Evolutionary conservation across 1,284 basidiomycete species (phyloP).

Genomic region (Caloboletus inedulis): DNA sequence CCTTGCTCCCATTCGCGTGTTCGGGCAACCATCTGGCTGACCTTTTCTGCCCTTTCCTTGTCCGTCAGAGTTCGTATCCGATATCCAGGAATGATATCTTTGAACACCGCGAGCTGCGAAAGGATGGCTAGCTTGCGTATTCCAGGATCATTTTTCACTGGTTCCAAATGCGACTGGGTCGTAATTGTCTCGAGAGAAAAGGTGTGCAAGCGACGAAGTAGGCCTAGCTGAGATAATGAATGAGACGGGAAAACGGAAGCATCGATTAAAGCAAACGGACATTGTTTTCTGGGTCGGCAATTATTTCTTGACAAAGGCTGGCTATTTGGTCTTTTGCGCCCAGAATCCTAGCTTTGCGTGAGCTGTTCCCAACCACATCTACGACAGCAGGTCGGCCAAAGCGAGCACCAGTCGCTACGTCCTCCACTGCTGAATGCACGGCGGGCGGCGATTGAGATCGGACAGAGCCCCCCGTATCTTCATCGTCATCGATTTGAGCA

Average conservation of each 20-base stretch:
- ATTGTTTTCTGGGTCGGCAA: slow-evolving; percentile 82
- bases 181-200: slow-evolving; percentile 76
- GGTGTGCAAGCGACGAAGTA: slow-evolving; percentile 81
- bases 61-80: slow-evolving; percentile 88
- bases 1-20: slow-evolving; percentile 97
- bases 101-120: slow-evolving; percentile 92
- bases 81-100: slow-evolving; percentile 92
- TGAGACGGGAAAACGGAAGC: slow-evolving; percentile 18
- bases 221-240: slow-evolving; percentile 59
- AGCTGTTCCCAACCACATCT: slow-evolving; percentile 68
- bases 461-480: slow-evolving; percentile 33
- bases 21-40: slow-evolving; percentile 88
- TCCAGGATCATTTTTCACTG: slow-evolving; percentile 73
- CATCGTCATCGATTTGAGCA: slow-evolving; percentile 40
- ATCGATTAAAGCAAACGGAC: slow-evolving; percentile 42
- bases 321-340: slow-evolving; percentile 90
- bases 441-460: slow-evolving; percentile 26
- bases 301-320: slow-evolving; percentile 82
- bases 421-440: slow-evolving; percentile 44
- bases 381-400: slow-evolving; percentile 80
- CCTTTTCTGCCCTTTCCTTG: slow-evolving; percentile 88
- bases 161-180: slow-evolving; percentile 61
- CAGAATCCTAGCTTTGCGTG: slow-evolving; percentile 67
- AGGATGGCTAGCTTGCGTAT: slow-evolving; percentile 88
- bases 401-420: slow-evolving; percentile 71